phyloP scores from a whole-genome alignment of 805 yeast species.

The Saccharomyces kudriavzevii region DNA sequence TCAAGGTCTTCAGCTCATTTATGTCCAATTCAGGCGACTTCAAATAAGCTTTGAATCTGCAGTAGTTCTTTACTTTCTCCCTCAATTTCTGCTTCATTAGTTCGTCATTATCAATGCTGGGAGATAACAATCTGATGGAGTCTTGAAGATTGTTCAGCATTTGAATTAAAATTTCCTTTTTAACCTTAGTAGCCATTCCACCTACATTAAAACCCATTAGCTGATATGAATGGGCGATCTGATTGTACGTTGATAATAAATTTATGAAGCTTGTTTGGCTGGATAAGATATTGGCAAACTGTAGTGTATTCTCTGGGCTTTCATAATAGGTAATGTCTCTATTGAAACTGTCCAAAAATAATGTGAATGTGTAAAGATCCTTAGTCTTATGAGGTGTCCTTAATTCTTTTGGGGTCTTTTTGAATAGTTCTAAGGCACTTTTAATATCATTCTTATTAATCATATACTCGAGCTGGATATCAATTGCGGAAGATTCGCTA shows the following conservation, averaged over 20 bases:
- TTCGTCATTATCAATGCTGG: slow-evolving; percentile 1
- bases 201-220: slow-evolving; percentile 3
- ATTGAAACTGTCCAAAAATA: slow-evolving; percentile 19
- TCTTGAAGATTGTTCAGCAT: slow-evolving; percentile 24
- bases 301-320: slow-evolving; percentile 20
- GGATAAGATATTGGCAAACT: slow-evolving; percentile 24
- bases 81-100: slow-evolving; percentile 2
- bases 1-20: slow-evolving; percentile 14
- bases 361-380: slow-evolving; percentile 20
- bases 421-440: slow-evolving; percentile 15
- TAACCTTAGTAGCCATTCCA: slow-evolving; percentile 5
- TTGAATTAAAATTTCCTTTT: slow-evolving; percentile 16
- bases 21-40: slow-evolving; percentile 15
- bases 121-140: slow-evolving; percentile 13
- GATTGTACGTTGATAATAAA: slow-evolving; percentile 15
- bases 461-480: slow-evolving; percentile 20
- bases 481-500: slow-evolving; percentile 5
- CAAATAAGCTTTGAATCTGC: slow-evolving; percentile 22
- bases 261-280: slow-evolving; percentile 12
- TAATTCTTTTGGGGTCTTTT: slow-evolving; percentile 6
- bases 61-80: slow-evolving; percentile 19
- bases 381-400: slow-evolving; percentile 13
- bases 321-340: slow-evolving; percentile 6
- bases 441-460: slow-evolving; percentile 15
- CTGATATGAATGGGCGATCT: slow-evolving; percentile 8